phyloP scores from a whole-genome alignment of 148 eudicot genomes.

The Pouteria glomerata region DNA sequence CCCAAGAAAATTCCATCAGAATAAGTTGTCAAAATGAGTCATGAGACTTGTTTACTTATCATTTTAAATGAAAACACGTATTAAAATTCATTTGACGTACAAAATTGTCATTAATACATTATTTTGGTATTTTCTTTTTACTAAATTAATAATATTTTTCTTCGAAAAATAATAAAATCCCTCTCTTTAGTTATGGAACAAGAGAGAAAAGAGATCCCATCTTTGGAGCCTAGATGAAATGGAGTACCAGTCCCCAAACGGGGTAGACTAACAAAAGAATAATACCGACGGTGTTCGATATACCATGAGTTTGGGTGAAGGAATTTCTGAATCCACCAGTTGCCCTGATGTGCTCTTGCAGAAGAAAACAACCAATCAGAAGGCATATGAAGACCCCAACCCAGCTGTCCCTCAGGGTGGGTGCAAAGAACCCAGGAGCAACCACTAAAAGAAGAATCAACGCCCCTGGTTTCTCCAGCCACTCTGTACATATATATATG shows the following conservation, averaged over 20 bases:
- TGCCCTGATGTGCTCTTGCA: slow-evolving; percentile 85
- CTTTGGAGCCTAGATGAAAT: slow-evolving; percentile 32
- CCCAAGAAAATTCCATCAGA: too few species aligned
- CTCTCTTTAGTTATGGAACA: too few species aligned
- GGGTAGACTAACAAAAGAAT: slow-evolving; percentile 68
- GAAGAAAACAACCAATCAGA: slow-evolving; percentile 66
- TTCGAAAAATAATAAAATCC: too few species aligned
- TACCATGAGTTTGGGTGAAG: slow-evolving; percentile 66
- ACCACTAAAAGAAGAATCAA: slow-evolving; percentile 74
- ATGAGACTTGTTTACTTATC: too few species aligned
- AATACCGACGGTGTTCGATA: slow-evolving; percentile 81
- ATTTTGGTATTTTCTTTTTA: too few species aligned
- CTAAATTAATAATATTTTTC: too few species aligned
- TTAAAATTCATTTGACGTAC: too few species aligned
- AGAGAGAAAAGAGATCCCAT: too few species aligned
- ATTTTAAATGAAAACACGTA: too few species aligned
- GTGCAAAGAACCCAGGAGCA: slow-evolving; percentile 58
- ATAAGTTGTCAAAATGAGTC: too few species aligned
- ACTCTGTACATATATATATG: slow-evolving; percentile 52
- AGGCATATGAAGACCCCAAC: slow-evolving; percentile 48
- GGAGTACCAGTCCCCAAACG: slow-evolving; percentile 58
- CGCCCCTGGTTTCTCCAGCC: slow-evolving; percentile 74
- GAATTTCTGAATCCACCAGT: slow-evolving; percentile 80
- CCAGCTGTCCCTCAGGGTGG: slow-evolving; percentile 54
- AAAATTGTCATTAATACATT: too few species aligned